These are phyloP conservation scores for Aurinia saxatilis DNA, from an alignment of 345 rosid species.

Conservation along the genomic window DNA sequence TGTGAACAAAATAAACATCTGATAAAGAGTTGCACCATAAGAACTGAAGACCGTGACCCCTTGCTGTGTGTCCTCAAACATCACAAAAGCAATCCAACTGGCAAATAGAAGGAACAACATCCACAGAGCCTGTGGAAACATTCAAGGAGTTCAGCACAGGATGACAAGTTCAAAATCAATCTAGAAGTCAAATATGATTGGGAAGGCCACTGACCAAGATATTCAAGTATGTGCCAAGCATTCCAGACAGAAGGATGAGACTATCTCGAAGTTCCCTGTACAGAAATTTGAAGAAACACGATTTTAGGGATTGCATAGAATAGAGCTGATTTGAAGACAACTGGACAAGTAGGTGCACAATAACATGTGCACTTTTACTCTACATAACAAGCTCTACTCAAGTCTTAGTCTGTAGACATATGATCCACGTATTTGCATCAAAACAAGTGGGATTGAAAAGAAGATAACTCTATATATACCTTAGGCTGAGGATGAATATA, in stretches of 20 bases:
- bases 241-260: slow-evolving; percentile 71
- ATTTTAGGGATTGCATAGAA: not conserved
- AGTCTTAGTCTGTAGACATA: not conserved
- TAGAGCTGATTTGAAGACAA: not conserved
- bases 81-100: slow-evolving; percentile 94
- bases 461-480: slow-evolving; percentile 36
- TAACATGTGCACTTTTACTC: not conserved
- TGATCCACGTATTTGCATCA: not conserved
- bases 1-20: slow-evolving; percentile 87
- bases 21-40: slow-evolving; percentile 70
- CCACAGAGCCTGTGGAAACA: slow-evolving; percentile 68
- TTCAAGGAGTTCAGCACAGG: slow-evolving; percentile 15
- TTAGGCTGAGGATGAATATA: slow-evolving; percentile 61
- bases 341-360: not conserved
- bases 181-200: slow-evolving; percentile 7
- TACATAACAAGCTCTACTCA: not conserved
- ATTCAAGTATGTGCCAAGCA: slow-evolving; percentile 78
- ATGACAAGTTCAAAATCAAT: not conserved
- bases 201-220: slow-evolving; percentile 62
- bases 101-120: slow-evolving; percentile 79
- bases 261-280: slow-evolving; percentile 65
- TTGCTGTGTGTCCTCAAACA: slow-evolving; percentile 92
- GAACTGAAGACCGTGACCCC: slow-evolving; percentile 68
- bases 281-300: slow-evolving; percentile 1
- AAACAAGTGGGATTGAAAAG: not conserved